Percentiles rank a stretch among this genome's conserved stretches.
Evolutionary conservation across 75 land plant genomes (phyloP).

Genomic region (Adiantum capillusveneris): DNA sequence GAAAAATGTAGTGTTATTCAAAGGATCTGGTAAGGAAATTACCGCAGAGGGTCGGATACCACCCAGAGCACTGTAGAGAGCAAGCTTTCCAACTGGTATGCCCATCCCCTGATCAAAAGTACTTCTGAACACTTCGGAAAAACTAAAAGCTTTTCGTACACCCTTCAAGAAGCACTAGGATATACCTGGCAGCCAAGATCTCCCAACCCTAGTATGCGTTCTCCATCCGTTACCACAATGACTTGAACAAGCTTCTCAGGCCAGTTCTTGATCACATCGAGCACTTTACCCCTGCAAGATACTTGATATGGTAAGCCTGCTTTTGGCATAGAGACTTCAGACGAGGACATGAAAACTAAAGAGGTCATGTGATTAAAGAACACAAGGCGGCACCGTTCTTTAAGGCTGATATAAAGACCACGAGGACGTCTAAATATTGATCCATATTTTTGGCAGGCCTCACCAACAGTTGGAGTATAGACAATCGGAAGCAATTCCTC

Average conservation of each 20-base stretch:
- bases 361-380: too few species aligned
- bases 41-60: constrained; percentile 45
- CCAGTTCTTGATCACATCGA: constrained; percentile 41
- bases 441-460: constrained; percentile 52
- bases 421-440: constrained; percentile 36
- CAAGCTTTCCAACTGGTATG: constrained; percentile 46
- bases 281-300: constrained; percentile 28
- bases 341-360: too few species aligned
- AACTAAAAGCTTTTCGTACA: too few species aligned
- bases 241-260: constrained; percentile 41
- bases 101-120: constrained; percentile 43
- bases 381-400: constrained; percentile 15
- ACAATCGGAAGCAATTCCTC: constrained; percentile 49
- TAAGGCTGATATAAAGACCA: constrained; percentile 45
- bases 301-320: too few species aligned
- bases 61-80: constrained; percentile 43
- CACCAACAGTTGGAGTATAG: constrained; percentile 43
- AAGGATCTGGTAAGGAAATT: constrained; percentile 1
- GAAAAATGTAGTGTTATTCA: too few species aligned
- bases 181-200: constrained; percentile 41
- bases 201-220: constrained; percentile 43
- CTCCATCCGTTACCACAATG: constrained; percentile 47
- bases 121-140: too few species aligned
- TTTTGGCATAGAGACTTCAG: too few species aligned
- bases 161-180: neutral